Conservation (phyloP, 2,329 filamentous ascomycete genomes). For the Epichloe sylvatica region DNA sequence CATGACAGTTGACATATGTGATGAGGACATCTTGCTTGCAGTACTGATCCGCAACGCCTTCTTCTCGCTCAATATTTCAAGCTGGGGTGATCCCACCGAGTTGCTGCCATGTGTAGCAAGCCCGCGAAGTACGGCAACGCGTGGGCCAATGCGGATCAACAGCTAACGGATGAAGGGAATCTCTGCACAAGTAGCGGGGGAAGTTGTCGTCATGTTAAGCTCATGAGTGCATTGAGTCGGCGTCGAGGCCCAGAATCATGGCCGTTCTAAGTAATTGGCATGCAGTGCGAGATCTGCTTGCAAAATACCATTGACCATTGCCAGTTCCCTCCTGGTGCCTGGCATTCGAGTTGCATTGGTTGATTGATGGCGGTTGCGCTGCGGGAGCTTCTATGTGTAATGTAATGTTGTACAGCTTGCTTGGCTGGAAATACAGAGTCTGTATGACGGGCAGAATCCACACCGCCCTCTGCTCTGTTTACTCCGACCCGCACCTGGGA, state of each 20-base stretch:
- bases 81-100: neutral
- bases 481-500: constrained; percentile 14
- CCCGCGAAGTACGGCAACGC: neutral
- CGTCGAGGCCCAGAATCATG: neutral
- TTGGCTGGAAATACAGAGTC: neutral
- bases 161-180: neutral
- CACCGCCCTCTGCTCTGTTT: constrained; percentile 19
- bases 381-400: neutral
- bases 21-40: constrained; percentile 17
- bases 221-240: neutral
- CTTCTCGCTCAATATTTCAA: neutral
- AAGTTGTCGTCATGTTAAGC: neutral
- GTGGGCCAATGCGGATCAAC: neutral
- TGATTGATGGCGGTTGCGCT: neutral
- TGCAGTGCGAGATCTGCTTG: neutral
- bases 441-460: constrained; percentile 19
- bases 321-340: neutral
- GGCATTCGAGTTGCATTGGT: neutral
- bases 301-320: no score
- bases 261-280: neutral
- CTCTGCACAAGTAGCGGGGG: neutral
- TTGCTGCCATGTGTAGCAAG: neutral
- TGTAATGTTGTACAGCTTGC: neutral
- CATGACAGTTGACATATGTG: constrained; percentile 21
- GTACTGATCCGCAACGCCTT: neutral